Base-by-base conservation (phyloP, 1,139 yeast genomes). In the Pichia sp. region DNA sequence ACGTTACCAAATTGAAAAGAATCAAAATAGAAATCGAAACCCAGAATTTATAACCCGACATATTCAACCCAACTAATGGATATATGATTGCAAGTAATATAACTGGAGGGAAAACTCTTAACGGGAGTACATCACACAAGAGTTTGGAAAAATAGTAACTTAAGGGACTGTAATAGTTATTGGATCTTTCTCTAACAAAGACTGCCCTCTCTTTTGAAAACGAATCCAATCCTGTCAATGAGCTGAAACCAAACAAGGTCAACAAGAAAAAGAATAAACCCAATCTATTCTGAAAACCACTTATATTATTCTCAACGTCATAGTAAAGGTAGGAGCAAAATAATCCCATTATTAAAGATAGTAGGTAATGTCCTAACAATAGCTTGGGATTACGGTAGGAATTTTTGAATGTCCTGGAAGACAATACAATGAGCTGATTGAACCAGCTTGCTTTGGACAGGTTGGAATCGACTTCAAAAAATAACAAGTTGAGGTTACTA, bases 201-300 rank as follows among this genome's bases (percentile, higher is more conserved):
- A 92, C 88, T 46, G 90, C 82, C 62, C 98, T 77, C 68, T 93
- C 99, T 57, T 82, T 79, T 0, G 96, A 84, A 69, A 93, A 93
- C 2, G 96, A 82, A 64, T 90, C 92, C 54, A 93, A 75, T 0
- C 97, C 96, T 0, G 98, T 93, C 66, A 93, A 77, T 0, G 98
- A 85, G 1, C 96, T 86, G 69, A 93, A 93, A 0, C 99, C 99
- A 73, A 93, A 92, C 65, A 92, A 79, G 4, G 98, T 90, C 60
- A 93, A 75, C 54, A 92, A 73, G 69, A 92, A 92, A 76, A 93
- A 92, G 71, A 93, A 93, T 58, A 93, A 75, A 0, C 99, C 99
- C 60, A 93, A 75, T 64, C 99, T 80, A 70, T 93, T 93, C 69
- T 93, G 99, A 75, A 93, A 93, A 0, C 99, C 99, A 65, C 96